Evolutionary conservation across 768 basidiomycete genomes (phyloP).

Genomic region (Galerina sulciceps): DNA sequence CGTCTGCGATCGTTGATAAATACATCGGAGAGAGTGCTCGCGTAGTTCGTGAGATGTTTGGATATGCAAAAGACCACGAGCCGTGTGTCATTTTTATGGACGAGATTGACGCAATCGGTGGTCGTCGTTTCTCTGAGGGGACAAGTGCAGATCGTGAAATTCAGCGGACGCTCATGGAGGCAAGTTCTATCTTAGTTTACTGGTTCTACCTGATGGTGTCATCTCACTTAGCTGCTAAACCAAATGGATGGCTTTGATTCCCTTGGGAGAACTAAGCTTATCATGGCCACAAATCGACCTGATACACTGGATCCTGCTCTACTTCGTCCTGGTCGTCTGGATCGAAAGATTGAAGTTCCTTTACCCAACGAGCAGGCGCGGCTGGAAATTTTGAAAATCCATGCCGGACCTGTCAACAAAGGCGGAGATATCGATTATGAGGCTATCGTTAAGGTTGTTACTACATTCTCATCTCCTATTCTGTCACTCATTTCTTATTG

Average conservation of each 20-base stretch:
- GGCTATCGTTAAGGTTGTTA: constrained; percentile 88
- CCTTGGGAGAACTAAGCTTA: constrained; percentile 91
- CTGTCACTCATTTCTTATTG: background rate
- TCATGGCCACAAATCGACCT: constrained; percentile 99
- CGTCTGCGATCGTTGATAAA: constrained; percentile 96
- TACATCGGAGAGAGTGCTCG: constrained; percentile 99
- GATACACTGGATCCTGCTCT: constrained; percentile 98
- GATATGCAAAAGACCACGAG: constrained; percentile 96
- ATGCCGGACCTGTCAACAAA: constrained; percentile 93
- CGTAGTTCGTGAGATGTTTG: constrained; percentile 98
- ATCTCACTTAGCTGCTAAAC: constrained; percentile 78
- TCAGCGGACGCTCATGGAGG: constrained; percentile 97
- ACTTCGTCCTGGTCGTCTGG: constrained; percentile 92
- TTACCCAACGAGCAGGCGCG: constrained; percentile 97
- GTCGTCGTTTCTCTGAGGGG: constrained; percentile 85
- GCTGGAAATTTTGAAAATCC: constrained; percentile 96
- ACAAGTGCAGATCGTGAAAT: constrained; percentile 99
- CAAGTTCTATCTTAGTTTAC: constrained; percentile 21
- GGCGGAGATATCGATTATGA: constrained; percentile 96
- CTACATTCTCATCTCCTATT: background rate
- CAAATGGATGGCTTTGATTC: constrained; percentile 99
- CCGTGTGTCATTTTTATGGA: constrained; percentile 99
- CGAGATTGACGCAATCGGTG: constrained; percentile 97
- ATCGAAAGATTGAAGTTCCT: constrained; percentile 97
- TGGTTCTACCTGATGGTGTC: background rate